phyloP scores from a whole-genome alignment of 495 filamentous ascomycete species.

The Cladorrhinum samala region DNA sequence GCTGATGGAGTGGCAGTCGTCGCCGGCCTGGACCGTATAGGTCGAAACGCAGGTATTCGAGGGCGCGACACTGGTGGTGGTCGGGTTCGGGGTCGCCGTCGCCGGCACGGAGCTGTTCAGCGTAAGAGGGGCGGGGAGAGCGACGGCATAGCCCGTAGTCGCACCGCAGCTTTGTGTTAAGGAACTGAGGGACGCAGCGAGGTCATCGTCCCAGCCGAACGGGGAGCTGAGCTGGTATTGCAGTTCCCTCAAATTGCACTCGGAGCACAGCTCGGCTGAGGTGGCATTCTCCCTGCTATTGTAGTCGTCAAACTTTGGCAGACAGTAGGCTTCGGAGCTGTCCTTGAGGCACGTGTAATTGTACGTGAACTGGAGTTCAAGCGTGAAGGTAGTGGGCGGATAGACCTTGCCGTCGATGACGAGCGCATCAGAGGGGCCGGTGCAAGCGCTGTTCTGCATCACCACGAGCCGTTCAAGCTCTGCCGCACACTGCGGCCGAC shows the following conservation, averaged over 20 bases:
- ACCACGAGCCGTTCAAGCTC: no score
- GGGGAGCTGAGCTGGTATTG: neutral
- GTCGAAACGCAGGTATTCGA: neutral
- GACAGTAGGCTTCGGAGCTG: no score
- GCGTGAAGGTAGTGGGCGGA: no score
- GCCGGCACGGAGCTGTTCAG: no score
- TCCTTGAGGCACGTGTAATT: no score
- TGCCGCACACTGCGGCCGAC: no score
- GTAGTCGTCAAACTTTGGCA: no score
- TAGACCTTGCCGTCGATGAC: no score
- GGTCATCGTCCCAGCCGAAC: neutral
- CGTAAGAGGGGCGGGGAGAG: neutral
- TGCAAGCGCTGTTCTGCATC: no score
- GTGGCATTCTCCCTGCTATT: neutral
- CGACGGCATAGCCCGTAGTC: neutral
- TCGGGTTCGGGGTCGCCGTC: no score
- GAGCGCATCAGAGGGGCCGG: no score
- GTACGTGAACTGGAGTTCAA: no score
- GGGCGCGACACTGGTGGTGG: neutral
- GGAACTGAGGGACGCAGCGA: neutral
- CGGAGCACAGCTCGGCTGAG: neutral
- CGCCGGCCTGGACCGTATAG: neutral
- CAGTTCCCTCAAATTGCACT: neutral
- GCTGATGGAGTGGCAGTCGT: slow-evolving; percentile 18
- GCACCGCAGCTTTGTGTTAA: neutral